Evolutionary conservation across 306 rosid species (phyloP).

Genomic region (Pyrus bretschneideri): DNA sequence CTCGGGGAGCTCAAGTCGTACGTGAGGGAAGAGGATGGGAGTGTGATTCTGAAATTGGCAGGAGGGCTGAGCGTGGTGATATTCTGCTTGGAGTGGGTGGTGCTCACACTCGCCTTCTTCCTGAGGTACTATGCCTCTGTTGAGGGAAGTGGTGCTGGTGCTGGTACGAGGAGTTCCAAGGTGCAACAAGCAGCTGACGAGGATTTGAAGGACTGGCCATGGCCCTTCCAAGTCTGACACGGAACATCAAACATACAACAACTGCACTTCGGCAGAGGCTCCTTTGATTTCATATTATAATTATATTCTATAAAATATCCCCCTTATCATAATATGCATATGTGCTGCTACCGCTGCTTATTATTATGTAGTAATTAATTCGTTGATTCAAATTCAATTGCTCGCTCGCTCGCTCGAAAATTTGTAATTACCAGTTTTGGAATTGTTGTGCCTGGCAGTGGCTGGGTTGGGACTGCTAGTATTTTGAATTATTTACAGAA

Average conservation of each 20-base stretch:
- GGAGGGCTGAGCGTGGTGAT: constrained; percentile 72
- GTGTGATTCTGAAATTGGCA: constrained; percentile 62
- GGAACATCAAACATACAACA: not conserved
- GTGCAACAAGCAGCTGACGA: constrained; percentile 56
- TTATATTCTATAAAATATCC: not conserved
- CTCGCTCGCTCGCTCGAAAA: not conserved
- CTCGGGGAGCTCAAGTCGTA: constrained; percentile 59
- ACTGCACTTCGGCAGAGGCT: no score
- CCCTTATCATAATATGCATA: no score
- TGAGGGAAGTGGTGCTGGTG: constrained; percentile 18
- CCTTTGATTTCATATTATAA: not conserved
- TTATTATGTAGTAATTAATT: not conserved
- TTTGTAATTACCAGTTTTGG: not conserved
- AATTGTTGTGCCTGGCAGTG: no score
- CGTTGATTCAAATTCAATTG: not conserved
- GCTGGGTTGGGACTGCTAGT: no score
- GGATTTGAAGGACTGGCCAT: constrained; percentile 87
- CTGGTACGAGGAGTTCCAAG: constrained; percentile 49
- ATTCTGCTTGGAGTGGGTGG: constrained; percentile 85
- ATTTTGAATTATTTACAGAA: no score
- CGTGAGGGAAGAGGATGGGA: constrained; percentile 74
- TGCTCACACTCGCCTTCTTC: constrained; percentile 66
- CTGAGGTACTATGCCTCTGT: constrained; percentile 65
- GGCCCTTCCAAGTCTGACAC: constrained; percentile 69
- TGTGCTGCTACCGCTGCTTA: no score